Evolutionary conservation across 805 yeast species (phyloP), one percentile per base, ranked within the genome.

Genomic region (Candida bentonensis): DNA sequence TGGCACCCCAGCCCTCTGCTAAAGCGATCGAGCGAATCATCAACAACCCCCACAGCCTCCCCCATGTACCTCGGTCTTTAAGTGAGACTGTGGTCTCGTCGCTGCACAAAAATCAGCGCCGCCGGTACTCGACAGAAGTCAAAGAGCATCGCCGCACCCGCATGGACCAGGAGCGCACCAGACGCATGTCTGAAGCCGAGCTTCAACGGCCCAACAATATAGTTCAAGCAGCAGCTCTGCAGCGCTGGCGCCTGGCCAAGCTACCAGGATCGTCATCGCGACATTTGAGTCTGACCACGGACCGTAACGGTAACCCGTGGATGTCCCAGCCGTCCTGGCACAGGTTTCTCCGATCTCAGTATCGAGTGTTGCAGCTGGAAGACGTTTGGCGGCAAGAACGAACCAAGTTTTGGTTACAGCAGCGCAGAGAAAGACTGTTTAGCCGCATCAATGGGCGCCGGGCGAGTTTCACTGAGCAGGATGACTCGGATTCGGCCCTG

Each of bases 291-390:
- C 36, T 30, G 7, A 15, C 11, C 5, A n/a, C 36, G n/a, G 36
- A 30, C n/a, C 36, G 36, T n/a, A 30, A 30, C n/a, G 36, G 36
- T 13, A 30, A 30, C 17, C 36, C 36, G n/a, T 30, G 36, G 36
- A 11, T 15, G 17, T 30, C 36, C 7, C 36, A 30, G 36, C 36
- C 36, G 17, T 11, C 17, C 20, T 30, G 36, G 36, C 36, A 30
- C 17, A 11, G 36, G n/a, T 9, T 30, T n/a, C 7, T 30, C 17
- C 36, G 36, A 13, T 13, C n/a, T 9, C 11, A 30, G 11, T 30
- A 30, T 15, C 36, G 36, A 9, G 7, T 30, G 7, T 15, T n/a
- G 5, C 11, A 30, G 7, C 11, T 4, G n/a, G 36, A 30, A 30
- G 36, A 30, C n/a, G 20, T 30, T 30, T 30, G 36, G 36, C 13